Conservation (phyloP, 768 basidiomycete species). For the Scleroderma bovista region DNA sequence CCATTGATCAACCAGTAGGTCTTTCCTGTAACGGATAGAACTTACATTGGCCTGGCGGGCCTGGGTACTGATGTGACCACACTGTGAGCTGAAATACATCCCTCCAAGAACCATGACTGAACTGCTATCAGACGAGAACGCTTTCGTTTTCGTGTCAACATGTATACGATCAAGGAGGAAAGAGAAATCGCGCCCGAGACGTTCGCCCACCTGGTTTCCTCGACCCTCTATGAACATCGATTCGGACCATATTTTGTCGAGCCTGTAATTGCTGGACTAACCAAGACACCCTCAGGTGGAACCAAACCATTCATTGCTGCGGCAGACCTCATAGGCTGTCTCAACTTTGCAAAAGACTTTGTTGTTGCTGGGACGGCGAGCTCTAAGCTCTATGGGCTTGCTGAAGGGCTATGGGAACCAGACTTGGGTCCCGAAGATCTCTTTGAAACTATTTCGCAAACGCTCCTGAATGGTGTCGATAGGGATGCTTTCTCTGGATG, state of each 20-base stretch:
- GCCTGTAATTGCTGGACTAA: conserved; percentile 91
- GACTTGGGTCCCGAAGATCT: conserved; percentile 94
- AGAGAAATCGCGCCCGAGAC: conserved; percentile 94
- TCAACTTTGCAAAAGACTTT: conserved; percentile 95
- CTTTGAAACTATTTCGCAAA: conserved; percentile 98
- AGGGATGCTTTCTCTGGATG: conserved; percentile 96
- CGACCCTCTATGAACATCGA: conserved; percentile 91
- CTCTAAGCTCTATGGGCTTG: conserved; percentile 91
- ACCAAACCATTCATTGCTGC: conserved; percentile 92
- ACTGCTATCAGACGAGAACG: conserved; percentile 63
- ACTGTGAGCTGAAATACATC: conserved; percentile 46
- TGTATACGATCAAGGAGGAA: conserved; percentile 99
- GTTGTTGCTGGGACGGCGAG: conserved; percentile 93
- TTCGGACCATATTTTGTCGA: conserved; percentile 97
- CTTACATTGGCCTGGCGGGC: conserved; percentile 88
- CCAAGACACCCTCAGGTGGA: conserved; percentile 67
- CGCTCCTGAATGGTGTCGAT: conserved; percentile 90
- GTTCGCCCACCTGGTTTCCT: conserved; percentile 92
- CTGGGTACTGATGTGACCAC: conserved; percentile 92
- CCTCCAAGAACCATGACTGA: conserved; percentile 1
- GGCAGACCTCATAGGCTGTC: conserved; percentile 89
- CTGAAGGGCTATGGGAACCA: conserved; percentile 98
- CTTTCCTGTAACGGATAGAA: conserved; percentile 89
- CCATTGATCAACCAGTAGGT: conserved; percentile 47
- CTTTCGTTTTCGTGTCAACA: conserved; percentile 92